Conservation (phyloP, 805 yeast genomes). For the Limtongia smithiae region DNA sequence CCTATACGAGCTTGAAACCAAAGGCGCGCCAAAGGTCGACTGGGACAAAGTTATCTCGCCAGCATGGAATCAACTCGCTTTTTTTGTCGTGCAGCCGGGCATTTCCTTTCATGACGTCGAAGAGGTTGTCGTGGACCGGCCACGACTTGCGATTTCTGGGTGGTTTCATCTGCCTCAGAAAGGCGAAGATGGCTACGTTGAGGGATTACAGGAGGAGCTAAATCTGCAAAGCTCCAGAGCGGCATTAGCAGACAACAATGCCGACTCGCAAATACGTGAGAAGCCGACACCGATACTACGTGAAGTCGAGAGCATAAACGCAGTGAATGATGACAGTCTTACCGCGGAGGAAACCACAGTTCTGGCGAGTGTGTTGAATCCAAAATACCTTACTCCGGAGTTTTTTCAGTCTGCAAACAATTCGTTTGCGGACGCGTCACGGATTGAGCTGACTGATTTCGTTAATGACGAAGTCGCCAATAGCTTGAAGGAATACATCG, state of each 20-base stretch:
- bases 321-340: conserved; percentile 7
- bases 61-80: conserved; percentile 92
- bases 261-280: conserved; percentile 45
- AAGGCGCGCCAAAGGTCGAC: conserved; percentile 87
- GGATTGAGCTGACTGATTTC: conserved; percentile 62
- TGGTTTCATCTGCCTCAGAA: conserved; percentile 98
- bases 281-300: conserved; percentile 56
- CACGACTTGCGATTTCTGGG: conserved; percentile 89
- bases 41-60: conserved; percentile 69
- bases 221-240: conserved; percentile 21
- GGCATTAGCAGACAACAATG: conserved; percentile 59
- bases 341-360: conserved; percentile 36
- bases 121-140: conserved; percentile 88
- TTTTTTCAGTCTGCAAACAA: conserved; percentile 46
- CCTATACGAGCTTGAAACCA: conserved; percentile 77
- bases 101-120: conserved; percentile 96
- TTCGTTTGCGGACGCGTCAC: conserved; percentile 62
- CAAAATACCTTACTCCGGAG: conserved; percentile 44
- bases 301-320: conserved; percentile 71
- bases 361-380: conserved; percentile 54
- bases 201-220: conserved; percentile 67
- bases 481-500: conserved; percentile 45
- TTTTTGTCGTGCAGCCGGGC: conserved; percentile 95
- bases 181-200: conserved; percentile 81
- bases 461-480: conserved; percentile 55